A percentile compares a stretch with the other conserved stretches of the same genome.
These are phyloP conservation scores for Termitomyces bulborhizus DNA, from an alignment of 768 basidiomycete species.

Conservation along the genomic window DNA sequence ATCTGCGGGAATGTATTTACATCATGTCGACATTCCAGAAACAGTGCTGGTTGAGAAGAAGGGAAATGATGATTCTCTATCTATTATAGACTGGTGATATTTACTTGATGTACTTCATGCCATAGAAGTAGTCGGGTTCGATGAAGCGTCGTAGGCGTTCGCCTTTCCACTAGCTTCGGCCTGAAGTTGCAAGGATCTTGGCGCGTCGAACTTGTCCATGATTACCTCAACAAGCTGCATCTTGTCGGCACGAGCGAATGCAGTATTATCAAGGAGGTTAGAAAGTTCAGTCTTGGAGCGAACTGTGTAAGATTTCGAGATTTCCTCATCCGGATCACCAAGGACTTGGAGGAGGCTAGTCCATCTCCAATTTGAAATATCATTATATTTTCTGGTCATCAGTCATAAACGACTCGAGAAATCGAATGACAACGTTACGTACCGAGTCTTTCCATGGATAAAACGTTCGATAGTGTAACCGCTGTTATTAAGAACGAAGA, in stretches of 20 bases:
- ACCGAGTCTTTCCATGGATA: conserved; percentile 59
- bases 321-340: conserved; percentile 43
- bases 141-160: conserved; percentile 31
- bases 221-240: conserved; percentile 79
- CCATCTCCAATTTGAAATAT: conserved; percentile 80
- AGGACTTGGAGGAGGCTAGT: conserved; percentile 55
- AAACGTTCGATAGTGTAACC: conserved; percentile 87
- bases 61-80: neutral
- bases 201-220: conserved; percentile 72
- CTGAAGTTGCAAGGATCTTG: conserved; percentile 51
- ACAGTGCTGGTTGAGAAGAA: no score
- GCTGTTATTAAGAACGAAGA: conserved; percentile 76
- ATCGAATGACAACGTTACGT: conserved; percentile 3
- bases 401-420: neutral
- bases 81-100: neutral
- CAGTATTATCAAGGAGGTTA: conserved; percentile 52
- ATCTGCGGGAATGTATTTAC: conserved; percentile 1
- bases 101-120: neutral
- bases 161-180: conserved; percentile 48
- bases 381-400: conserved; percentile 66
- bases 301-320: conserved; percentile 60
- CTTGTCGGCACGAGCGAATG: conserved; percentile 57
- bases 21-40: no score
- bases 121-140: conserved; percentile 1
- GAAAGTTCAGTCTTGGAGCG: conserved; percentile 62